Evolutionary conservation across 495 filamentous ascomycete species (phyloP).

Genomic region (Hypoxylon crocopeplum): DNA sequence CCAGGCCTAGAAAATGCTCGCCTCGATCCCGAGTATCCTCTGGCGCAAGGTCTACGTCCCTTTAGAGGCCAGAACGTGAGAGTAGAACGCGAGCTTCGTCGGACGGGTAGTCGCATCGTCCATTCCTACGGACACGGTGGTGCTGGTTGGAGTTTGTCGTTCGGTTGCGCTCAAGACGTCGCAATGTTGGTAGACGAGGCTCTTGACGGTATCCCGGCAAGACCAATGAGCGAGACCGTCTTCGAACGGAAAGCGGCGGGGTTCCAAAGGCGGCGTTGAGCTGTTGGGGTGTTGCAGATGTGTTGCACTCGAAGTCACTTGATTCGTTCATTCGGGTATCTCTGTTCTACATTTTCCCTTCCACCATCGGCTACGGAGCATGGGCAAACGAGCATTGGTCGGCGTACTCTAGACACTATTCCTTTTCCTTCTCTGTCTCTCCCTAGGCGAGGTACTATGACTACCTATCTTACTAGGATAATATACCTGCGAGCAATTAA

Average conservation of each 20-base stretch:
- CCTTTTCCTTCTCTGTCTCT: background rate
- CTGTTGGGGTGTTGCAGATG: background rate
- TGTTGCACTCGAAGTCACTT: background rate
- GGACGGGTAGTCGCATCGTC: conserved; percentile 45
- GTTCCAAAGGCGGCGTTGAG: conserved; percentile 19
- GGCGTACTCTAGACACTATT: conserved; percentile 24
- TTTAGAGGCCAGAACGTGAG: conserved; percentile 50
- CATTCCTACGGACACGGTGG: conserved; percentile 60
- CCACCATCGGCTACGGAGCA: no score
- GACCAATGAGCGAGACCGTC: conserved; percentile 37
- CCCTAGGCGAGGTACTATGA: conserved; percentile 2
- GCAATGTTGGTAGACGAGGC: conserved; percentile 45
- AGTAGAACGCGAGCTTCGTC: conserved; percentile 53
- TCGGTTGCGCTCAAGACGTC: conserved; percentile 53
- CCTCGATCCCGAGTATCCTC: conserved; percentile 52
- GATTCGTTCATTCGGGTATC: background rate
- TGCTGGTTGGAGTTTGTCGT: conserved; percentile 55
- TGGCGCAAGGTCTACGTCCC: conserved; percentile 55
- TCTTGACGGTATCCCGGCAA: conserved; percentile 35
- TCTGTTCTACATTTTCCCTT: background rate
- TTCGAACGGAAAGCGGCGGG: conserved; percentile 30
- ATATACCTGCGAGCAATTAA: background rate
- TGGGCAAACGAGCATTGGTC: conserved; percentile 5
- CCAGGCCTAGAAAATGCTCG: conserved; percentile 52
- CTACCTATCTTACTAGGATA: conserved; percentile 9